Evolutionary conservation across 345 rosid genomes (phyloP), one percentile per base, ranked within the genome.

Genomic region (Lumnitzera racemosa): DNA sequence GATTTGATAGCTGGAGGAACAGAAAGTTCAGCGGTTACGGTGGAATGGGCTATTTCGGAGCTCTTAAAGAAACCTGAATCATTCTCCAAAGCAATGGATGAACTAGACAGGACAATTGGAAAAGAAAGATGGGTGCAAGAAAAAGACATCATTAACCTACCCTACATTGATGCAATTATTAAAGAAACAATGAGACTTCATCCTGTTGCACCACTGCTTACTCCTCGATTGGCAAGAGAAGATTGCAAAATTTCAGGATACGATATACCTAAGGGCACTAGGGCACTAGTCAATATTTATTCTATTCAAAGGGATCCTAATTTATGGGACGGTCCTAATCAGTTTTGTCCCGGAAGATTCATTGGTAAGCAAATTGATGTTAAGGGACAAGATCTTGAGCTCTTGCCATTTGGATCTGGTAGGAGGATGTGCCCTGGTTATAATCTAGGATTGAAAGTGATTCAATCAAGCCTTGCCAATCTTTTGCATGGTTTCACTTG

Each of bases 321-420:
- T 6, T 24, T 67, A 17, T 67, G 76, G 72, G 72, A 60, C 4
- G 16, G 67, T 8, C 72, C 66, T 16, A 41, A 50, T 0, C 60
- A 57, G 36, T 73, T 73, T 61, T 24, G 47, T n/a, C 76, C 76
- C 1, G 69, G 67, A 43, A 67, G 76, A 65, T 62, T 67, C 58
- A 46, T 72, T 12, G 73, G 63, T 49, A 43, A 46, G 52, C 59
- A 41, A 9, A 13, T 67, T 3, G 69, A 67, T 11, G 75, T 56
- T 16, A 70, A 70, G 61, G 79, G 79, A 0, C 78, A 79, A 66
- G 81, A 80, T 69, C 77, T 69, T 16, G 73, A 68, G n/a, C 67
- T 83, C 51, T 57, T 80, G 56, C 88, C 85, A 0, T 83, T 83
- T 36, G 88, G 79, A 12, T 20, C 79, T 1, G 79, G 79, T 13